Evolutionary conservation across 2,329 filamentous ascomycete species (phyloP).

Genomic region (Fusarium verrucosum): DNA sequence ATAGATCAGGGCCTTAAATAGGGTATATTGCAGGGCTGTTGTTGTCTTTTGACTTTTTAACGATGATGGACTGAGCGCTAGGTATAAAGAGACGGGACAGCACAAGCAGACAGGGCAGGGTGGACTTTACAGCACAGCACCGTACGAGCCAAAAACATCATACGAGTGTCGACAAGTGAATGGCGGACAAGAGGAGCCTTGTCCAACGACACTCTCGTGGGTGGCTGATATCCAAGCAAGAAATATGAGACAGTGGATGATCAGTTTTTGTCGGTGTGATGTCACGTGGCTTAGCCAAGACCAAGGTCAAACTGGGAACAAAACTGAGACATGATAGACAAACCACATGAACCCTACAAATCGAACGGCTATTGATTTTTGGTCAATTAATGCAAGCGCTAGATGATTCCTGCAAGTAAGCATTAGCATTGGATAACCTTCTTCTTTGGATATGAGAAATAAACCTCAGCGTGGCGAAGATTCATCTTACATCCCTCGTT

Average conservation of each 20-base stretch:
- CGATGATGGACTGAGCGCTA: too few species aligned
- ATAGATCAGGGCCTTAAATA: too few species aligned
- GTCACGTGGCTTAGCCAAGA: constrained; percentile 42
- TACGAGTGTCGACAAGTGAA: constrained; percentile 25
- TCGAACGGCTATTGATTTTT: background rate
- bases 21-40: constrained; percentile 12
- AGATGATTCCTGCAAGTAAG: constrained; percentile 8
- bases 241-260: constrained; percentile 23
- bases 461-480: constrained; percentile 23
- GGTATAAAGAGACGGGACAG: background rate
- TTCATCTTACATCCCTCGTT: background rate
- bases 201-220: constrained; percentile 19
- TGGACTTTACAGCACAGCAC: constrained; percentile 15
- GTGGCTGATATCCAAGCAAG: constrained; percentile 31
- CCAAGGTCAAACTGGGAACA: background rate
- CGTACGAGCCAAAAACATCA: constrained; percentile 34
- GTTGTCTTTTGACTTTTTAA: background rate
- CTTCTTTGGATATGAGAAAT: background rate
- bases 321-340: constrained; percentile 9
- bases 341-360: background rate
- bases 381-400: background rate
- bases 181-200: constrained; percentile 23
- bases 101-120: background rate
- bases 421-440: background rate
- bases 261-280: constrained; percentile 42